Conservation (phyloP, 225 moss, liverwort and hornwort genomes). For the Ulota crispa region DNA sequence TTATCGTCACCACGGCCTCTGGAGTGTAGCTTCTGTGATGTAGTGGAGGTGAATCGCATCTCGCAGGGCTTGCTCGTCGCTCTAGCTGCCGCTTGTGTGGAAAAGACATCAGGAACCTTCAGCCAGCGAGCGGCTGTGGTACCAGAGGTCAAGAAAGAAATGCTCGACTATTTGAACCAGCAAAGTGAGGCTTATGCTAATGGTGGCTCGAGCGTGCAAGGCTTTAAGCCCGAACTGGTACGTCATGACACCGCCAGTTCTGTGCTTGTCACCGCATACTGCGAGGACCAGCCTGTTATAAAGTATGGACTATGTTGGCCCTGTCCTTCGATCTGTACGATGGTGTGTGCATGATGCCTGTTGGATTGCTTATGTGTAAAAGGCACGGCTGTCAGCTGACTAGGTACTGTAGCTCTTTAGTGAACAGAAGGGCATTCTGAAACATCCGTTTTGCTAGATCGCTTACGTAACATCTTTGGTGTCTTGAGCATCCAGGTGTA, state of each 20-base stretch:
- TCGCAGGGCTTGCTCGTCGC: slow-evolving; percentile 73
- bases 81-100: slow-evolving; percentile 81
- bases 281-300: neutral
- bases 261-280: slow-evolving; percentile 12
- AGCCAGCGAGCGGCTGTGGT: slow-evolving; percentile 63
- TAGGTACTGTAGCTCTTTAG: neutral
- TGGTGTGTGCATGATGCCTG: neutral
- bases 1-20: slow-evolving; percentile 46
- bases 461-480: neutral
- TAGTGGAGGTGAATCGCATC: slow-evolving; percentile 76
- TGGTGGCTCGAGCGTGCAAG: slow-evolving; percentile 44
- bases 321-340: neutral
- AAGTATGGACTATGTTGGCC: neutral
- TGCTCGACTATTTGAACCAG: slow-evolving; percentile 80
- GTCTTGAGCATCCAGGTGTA: slow-evolving; percentile 6
- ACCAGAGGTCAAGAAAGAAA: slow-evolving; percentile 80
- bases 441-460: neutral
- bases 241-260: neutral
- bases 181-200: slow-evolving; percentile 76
- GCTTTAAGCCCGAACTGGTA: slow-evolving; percentile 29
- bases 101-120: slow-evolving; percentile 86
- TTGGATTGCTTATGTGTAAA: neutral
- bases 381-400: neutral
- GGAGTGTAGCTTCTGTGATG: slow-evolving; percentile 83
- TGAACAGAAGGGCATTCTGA: neutral